Conservation (phyloP, 306 rosid genomes). For the Calophaca sinica region DNA sequence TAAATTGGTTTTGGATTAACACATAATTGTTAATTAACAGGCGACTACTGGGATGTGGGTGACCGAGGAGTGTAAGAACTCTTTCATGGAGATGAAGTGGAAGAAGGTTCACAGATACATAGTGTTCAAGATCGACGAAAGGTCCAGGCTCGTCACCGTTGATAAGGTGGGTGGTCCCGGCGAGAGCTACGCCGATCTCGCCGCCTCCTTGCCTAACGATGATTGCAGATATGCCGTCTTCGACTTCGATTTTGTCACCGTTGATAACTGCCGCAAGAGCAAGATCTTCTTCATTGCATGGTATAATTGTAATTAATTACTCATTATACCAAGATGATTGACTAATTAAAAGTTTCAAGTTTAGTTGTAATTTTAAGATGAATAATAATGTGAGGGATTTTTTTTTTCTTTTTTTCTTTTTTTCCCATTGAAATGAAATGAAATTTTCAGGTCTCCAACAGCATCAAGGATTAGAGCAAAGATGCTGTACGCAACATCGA, state of each 20-base stretch:
- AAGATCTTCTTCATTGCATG: constrained; percentile 99
- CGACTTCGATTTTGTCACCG: constrained; percentile 96
- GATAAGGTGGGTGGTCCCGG: constrained; percentile 94
- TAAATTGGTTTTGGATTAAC: no score
- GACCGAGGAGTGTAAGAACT: constrained; percentile 95
- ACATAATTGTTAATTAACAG: constrained; percentile 40
- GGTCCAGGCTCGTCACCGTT: constrained; percentile 82
- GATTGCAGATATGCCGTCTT: constrained; percentile 97
- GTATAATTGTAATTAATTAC: constrained; percentile 45
- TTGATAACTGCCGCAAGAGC: constrained; percentile 98
- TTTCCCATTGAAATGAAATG: not conserved
- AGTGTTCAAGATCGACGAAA: constrained; percentile 96
- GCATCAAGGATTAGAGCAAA: constrained; percentile 96
- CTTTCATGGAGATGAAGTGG: constrained; percentile 99
- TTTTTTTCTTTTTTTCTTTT: not conserved
- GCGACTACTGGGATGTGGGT: constrained; percentile 99
- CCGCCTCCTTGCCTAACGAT: constrained; percentile 85
- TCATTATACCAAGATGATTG: no score
- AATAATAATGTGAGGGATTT: not conserved
- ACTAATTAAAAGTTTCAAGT: no score
- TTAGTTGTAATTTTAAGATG: not conserved
- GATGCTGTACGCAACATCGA: constrained; percentile 94
- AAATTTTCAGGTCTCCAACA: constrained; percentile 78
- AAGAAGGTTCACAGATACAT: constrained; percentile 91
- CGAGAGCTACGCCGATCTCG: constrained; percentile 83